Evolutionary conservation across 345 rosid species (phyloP), one percentile per base, ranked within the genome.

Genomic region (Boechera divaricarpa): DNA sequence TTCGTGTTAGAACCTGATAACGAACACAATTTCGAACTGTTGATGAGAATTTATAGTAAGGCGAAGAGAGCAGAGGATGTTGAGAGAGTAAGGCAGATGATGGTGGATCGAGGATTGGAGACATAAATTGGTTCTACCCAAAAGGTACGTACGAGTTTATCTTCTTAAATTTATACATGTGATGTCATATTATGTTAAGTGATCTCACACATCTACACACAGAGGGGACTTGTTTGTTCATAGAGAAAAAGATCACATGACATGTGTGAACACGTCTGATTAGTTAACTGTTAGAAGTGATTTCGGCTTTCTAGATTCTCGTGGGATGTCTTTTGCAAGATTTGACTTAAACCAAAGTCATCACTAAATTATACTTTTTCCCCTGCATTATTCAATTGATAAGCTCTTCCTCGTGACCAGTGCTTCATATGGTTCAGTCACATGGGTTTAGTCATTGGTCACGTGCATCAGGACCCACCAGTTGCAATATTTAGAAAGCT

Each of bases 1-100:
- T 90, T 92, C 38, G 96, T 89, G 77, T 62, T 90, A 78, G 94
- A 89, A 81, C 94, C 96, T 5, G 96, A 90, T 75, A 87, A 87
- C 67, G 92, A 88, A 58, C 96, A 86, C 69, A 90, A 91, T 77
- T 94, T 90, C 2, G 89, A 87, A 79, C 84, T 94, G 26, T 80
- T 94, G 76, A 85, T 90, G 77, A 87, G 79, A 82, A 83, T 89
- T 60, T 94, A 94, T 67, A 79, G 80, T 31, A 82, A 81, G 59
- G 80, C 79, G 1, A 84, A 82, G 35, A 85, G 86, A 55, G 18
- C 70, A 73, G 85, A 79, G 31, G 91, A 85, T 72, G 89, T 72
- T 24, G 86, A 86, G 74, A 86, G 84, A 80, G 92, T 91, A 39
- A 84, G 84, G 82, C 76, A 45, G 67, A 85, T 90, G 94, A 78